phyloP scores from a whole-genome alignment of 2,329 filamentous ascomycete species.

The Trichothecium roseum region DNA sequence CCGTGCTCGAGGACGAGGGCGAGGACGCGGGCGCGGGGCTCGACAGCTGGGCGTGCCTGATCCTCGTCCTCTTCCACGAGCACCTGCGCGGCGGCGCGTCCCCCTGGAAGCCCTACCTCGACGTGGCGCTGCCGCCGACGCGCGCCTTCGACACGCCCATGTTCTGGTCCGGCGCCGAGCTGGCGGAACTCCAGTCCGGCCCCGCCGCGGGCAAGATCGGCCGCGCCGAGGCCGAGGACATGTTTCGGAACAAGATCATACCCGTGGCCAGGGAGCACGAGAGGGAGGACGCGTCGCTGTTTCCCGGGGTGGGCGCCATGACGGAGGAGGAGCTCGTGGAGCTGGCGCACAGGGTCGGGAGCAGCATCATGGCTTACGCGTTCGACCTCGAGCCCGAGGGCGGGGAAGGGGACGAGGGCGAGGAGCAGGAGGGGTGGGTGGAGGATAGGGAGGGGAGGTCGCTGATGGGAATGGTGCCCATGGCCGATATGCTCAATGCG shows the following conservation, averaged over 20 bases:
- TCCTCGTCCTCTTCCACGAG: constrained; percentile 76
- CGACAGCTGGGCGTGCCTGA: constrained; percentile 49
- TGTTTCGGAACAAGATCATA: constrained; percentile 49
- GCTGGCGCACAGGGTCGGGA: constrained; percentile 71
- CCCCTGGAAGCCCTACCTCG: constrained; percentile 68
- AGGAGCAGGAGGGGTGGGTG: constrained; percentile 54
- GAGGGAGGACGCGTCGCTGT: constrained; percentile 32
- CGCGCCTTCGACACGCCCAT: constrained; percentile 70
- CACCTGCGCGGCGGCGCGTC: constrained; percentile 48
- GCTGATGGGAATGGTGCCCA: constrained; percentile 76
- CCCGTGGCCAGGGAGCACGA: constrained; percentile 26
- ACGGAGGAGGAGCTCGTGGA: constrained; percentile 34
- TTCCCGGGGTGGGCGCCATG: constrained; percentile 22
- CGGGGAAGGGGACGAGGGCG: constrained; percentile 45
- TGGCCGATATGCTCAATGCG: constrained; percentile 84
- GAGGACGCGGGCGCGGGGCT: constrained; percentile 25
- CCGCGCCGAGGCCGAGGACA: constrained; percentile 57
- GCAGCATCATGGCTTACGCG: constrained; percentile 84
- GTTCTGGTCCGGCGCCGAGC: constrained; percentile 70
- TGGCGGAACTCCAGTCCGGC: constrained; percentile 65
- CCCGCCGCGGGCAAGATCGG: constrained; percentile 70
- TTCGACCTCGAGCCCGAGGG: constrained; percentile 64
- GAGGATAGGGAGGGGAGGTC: constrained; percentile 48
- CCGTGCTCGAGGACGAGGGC: constrained; percentile 19
- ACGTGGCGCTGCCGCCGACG: constrained; percentile 67